Conservation (phyloP, 371 early-diverging fungal genomes). For the Haplosporangium sp. region DNA sequence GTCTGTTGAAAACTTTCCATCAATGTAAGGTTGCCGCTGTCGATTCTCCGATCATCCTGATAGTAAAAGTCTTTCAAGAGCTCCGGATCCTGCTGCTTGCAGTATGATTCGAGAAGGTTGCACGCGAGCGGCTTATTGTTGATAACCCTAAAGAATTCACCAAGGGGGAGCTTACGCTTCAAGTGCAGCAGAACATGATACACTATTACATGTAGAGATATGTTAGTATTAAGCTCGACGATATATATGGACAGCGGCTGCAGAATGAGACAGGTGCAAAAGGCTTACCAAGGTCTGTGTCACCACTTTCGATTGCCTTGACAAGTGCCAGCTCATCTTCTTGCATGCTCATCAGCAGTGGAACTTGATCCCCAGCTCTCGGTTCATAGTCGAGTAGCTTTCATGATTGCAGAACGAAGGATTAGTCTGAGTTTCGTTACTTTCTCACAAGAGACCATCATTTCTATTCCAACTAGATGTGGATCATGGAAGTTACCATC, state of each 20-base stretch:
- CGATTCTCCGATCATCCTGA: constrained; percentile 89
- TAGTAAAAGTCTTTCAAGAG: constrained; percentile 93
- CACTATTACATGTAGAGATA: constrained; percentile 58
- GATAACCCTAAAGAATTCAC: constrained; percentile 91
- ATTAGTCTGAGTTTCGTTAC: background rate
- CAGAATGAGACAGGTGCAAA: background rate
- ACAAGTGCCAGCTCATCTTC: constrained; percentile 88
- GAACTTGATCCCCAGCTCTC: constrained; percentile 94
- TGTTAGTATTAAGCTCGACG: background rate
- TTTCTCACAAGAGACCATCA: too few relatives aligned
- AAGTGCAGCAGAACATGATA: constrained; percentile 91
- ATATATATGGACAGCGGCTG: background rate
- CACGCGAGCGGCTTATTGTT: constrained; percentile 86
- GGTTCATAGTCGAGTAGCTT: constrained; percentile 93
- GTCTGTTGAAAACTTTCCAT: constrained; percentile 69
- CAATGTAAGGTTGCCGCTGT: constrained; percentile 76
- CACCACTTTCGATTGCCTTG: constrained; percentile 94
- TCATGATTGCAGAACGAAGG: background rate
- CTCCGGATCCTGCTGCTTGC: constrained; percentile 78
- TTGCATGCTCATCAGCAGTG: constrained; percentile 92
- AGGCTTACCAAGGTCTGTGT: constrained; percentile 86
- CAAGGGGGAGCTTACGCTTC: constrained; percentile 83
- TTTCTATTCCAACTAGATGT: background rate
- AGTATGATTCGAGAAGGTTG: constrained; percentile 84
- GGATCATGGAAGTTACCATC: constrained; percentile 61